phyloP scores from a whole-genome alignment of 805 yeast genomes.

The Metschnikowia shivogae region DNA sequence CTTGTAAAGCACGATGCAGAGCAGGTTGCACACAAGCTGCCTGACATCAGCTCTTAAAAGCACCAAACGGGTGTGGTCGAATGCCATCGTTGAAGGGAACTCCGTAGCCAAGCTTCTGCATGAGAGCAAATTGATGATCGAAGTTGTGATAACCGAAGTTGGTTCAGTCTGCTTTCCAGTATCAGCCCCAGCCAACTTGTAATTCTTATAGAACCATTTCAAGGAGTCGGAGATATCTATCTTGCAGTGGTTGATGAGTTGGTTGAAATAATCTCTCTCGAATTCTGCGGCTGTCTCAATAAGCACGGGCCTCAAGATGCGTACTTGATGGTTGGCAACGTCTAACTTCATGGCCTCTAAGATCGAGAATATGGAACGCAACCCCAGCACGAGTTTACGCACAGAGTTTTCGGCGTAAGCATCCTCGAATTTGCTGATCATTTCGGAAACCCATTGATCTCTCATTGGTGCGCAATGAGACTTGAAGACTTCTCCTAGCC shows the following conservation, averaged over 20 bases:
- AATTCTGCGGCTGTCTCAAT: slow-evolving; percentile 85
- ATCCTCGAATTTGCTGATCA: slow-evolving; percentile 56
- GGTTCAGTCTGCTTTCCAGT: slow-evolving; percentile 18
- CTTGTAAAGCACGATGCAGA: slow-evolving; percentile 68
- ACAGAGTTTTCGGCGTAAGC: slow-evolving; percentile 47
- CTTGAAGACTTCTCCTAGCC: slow-evolving; percentile 77
- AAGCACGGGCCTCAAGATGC: slow-evolving; percentile 77
- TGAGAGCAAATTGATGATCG: slow-evolving; percentile 61
- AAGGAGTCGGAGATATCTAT: slow-evolving; percentile 56
- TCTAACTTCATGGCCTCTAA: slow-evolving; percentile 93
- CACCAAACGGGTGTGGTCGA: slow-evolving; percentile 77
- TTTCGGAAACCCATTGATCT: slow-evolving; percentile 81
- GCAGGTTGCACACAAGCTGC: slow-evolving; percentile 74
- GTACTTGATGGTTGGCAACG: slow-evolving; percentile 90
- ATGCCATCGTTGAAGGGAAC: slow-evolving; percentile 78
- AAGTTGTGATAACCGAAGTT: slow-evolving; percentile 42
- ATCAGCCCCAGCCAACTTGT: slow-evolving; percentile 18
- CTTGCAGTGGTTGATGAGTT: slow-evolving; percentile 50
- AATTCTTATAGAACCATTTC: slow-evolving; percentile 56
- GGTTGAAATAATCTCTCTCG: slow-evolving; percentile 76
- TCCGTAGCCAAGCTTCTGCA: slow-evolving; percentile 79
- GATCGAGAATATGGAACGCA: slow-evolving; percentile 73
- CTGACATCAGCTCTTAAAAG: slow-evolving; percentile 80
- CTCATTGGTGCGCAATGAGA: slow-evolving; percentile 96
- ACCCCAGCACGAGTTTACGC: slow-evolving; percentile 61